Evolutionary conservation across 176 grass and related monocot genomes (phyloP).

Genomic region (Aegilops longissima): DNA sequence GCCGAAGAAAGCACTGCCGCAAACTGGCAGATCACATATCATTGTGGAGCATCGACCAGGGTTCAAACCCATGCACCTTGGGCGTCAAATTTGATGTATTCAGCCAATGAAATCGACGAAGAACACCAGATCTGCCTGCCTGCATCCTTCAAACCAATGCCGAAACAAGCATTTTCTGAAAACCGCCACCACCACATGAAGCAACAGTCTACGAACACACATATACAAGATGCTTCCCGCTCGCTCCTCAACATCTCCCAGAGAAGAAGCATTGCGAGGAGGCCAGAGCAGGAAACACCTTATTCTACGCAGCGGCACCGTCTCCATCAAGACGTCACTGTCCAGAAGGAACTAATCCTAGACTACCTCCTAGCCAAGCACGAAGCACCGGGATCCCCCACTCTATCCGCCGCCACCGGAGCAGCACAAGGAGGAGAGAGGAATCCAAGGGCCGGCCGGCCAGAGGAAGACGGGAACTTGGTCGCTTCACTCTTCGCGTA

Average conservation of each 20-base stretch:
- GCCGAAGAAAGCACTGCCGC: too few species aligned
- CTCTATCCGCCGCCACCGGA: not conserved
- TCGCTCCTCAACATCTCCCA: not conserved
- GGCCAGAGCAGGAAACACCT: not conserved
- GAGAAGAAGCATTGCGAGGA: not conserved
- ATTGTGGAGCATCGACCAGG: too few species aligned
- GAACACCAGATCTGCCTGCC: not conserved
- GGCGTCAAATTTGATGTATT: too few species aligned
- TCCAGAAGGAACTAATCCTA: not conserved
- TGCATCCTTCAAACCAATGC: not conserved
- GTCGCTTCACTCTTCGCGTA: too few species aligned
- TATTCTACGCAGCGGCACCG: not conserved
- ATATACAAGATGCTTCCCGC: not conserved
- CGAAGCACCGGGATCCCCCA: not conserved
- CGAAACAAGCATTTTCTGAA: not conserved
- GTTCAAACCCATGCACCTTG: too few species aligned
- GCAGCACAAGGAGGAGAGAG: not conserved
- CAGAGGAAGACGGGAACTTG: too few species aligned
- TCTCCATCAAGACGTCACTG: not conserved
- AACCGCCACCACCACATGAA: not conserved
- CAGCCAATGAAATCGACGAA: not conserved
- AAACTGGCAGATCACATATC: too few species aligned
- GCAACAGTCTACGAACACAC: not conserved
- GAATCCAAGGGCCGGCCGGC: not conserved
- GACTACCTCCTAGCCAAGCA: not conserved